Conservation (phyloP, 495 filamentous ascomycete species). For the Mytilinidion resinicola region DNA sequence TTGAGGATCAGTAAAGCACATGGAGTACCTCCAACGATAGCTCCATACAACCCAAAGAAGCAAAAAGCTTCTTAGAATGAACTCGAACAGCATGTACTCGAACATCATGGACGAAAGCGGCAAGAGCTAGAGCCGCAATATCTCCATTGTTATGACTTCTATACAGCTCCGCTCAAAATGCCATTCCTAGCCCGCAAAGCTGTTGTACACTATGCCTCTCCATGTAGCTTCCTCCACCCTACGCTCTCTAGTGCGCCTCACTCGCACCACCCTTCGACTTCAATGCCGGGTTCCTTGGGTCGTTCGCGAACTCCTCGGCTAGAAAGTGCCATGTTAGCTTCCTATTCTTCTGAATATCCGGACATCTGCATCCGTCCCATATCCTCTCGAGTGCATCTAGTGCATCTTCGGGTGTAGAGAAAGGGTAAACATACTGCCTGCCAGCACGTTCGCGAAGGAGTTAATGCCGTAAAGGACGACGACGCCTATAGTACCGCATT, state of each 20-base stretch:
- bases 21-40: no score
- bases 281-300: constrained; percentile 78
- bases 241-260: constrained; percentile 6
- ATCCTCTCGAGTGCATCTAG: not conserved
- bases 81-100: no score
- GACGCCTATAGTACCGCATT: constrained; percentile 48
- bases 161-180: constrained; percentile 17
- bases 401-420: not conserved
- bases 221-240: not conserved
- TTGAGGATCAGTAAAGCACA: no score
- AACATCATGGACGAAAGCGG: not conserved
- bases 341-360: not conserved
- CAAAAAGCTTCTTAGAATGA: no score
- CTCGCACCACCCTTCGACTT: constrained; percentile 36
- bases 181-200: constrained; percentile 1
- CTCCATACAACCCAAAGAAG: no score
- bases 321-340: constrained; percentile 14
- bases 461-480: constrained; percentile 86
- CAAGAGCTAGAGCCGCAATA: not conserved
- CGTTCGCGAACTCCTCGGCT: constrained; percentile 94
- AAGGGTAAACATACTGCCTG: constrained; percentile 57
- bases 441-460: constrained; percentile 61
- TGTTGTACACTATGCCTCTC: constrained; percentile 26
- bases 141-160: constrained; percentile 14
- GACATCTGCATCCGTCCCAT: not conserved